A percentile compares a stretch with the other conserved stretches of the same genome.
Conservation (phyloP, 2,329 filamentous ascomycete species). For the Akanthomyces muscarius region DNA sequence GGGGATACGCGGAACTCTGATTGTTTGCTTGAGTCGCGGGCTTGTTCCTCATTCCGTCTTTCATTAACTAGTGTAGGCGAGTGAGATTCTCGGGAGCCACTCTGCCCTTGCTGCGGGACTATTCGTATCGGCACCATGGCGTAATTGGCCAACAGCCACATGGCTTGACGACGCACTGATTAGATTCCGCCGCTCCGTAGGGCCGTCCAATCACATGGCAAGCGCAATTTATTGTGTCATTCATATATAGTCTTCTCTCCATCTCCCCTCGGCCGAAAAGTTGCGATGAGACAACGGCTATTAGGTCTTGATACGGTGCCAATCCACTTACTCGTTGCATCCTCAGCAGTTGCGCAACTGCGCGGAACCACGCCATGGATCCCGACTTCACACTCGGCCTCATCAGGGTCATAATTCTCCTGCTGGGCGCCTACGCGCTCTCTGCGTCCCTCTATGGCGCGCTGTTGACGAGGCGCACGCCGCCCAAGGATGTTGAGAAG, state of each 20-base stretch:
- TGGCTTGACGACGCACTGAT: not conserved
- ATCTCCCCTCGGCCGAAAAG: not conserved
- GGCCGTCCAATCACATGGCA: not conserved
- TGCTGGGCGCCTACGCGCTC: conserved; percentile 1
- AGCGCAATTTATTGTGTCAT: not conserved
- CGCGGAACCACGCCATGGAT: not conserved
- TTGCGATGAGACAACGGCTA: not conserved
- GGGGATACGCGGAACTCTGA: not conserved
- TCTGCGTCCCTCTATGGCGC: not conserved
- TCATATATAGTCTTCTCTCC: not conserved
- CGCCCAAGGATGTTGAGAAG: not conserved
- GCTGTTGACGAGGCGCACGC: not conserved
- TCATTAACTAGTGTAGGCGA: not conserved
- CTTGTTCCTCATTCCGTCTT: not conserved
- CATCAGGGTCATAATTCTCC: conserved; percentile 3
- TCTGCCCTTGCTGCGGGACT: not conserved
- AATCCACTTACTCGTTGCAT: not conserved
- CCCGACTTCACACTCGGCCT: not conserved
- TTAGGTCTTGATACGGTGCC: not conserved
- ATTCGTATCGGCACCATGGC: not conserved
- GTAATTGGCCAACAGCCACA: not conserved
- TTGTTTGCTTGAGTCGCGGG: not conserved
- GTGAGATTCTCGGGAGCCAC: not conserved
- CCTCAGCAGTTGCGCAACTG: not conserved
- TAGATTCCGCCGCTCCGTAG: not conserved